Base-by-base conservation (phyloP, 257 asterid genomes). In the Nyctanthes arbortristis region DNA sequence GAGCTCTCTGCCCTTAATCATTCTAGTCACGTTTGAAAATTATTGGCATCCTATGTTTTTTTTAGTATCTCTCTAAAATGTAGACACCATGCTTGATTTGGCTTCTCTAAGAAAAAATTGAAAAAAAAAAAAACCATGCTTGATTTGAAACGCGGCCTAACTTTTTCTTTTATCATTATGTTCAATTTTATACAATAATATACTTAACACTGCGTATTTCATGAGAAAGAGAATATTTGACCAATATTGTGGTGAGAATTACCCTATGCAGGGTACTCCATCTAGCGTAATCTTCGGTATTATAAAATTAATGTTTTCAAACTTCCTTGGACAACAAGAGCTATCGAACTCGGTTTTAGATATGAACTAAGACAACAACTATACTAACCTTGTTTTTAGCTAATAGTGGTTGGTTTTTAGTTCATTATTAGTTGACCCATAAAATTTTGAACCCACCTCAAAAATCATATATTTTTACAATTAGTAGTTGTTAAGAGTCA, bases 351-450 rank as follows among this genome's bases (percentile, higher is more conserved):
- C 16, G 31, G 2, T 52, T 52, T 52, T 9, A 9, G 6, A 52
- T 52, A 7, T 22, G 31, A 22, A n/a, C 24, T 52, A 5, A 9
- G 31, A 11, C 14, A 29, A 29, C 58, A 49, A 52, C 34, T 67
- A 77, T 72, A 28, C 39, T 11, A 45, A 55, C 65, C 74, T 45
- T 35, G 73, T 28, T 43, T 66, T 73, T n/a, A 65, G 81, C 69
- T 66, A 47, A n/a, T 5, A 75, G 77, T 73, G 68, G 82, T 56
- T 80, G 77, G 77, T 56, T 67, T 73, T 71, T n/a, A 57, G 73
- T 58, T 75, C 65, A 69, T 76, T 68, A 80, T 80, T 80, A 80
- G 85, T 71, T 80, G 80, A 77, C 65, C 82, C 80, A 74, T 80
- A 52, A 52, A 77, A 62, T 71, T 74, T 74, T 73, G 75, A 76